Evolutionary conservation across 116 monocot genomes (phyloP).

Genomic region (Zostera marina): DNA sequence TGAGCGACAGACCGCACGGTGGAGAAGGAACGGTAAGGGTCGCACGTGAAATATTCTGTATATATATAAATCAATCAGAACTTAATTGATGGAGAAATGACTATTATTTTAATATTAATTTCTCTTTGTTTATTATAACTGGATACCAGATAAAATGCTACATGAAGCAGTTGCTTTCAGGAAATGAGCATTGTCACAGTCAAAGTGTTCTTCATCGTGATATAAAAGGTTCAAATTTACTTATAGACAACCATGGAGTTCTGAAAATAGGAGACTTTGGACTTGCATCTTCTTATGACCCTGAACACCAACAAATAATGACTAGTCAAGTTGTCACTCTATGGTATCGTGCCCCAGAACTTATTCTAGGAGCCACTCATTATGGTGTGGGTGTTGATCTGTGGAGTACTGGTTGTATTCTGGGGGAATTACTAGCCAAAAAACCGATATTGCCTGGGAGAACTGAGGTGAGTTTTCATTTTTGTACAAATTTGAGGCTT

Average conservation of each 20-base stretch:
- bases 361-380: constrained; percentile 47
- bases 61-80: too few relatives aligned
- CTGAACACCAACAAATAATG: constrained; percentile 32
- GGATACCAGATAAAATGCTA: constrained; percentile 39
- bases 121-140: neutral
- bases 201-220: constrained; percentile 60
- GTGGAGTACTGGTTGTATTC: constrained; percentile 84
- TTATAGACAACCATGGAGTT: constrained; percentile 50
- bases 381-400: constrained; percentile 65
- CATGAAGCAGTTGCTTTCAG: constrained; percentile 55
- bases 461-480: constrained; percentile 35
- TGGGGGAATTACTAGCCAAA: constrained; percentile 53
- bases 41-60: too few relatives aligned
- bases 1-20: too few relatives aligned
- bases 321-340: constrained; percentile 62
- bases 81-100: too few relatives aligned
- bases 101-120: neutral
- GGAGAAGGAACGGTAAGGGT: too few relatives aligned
- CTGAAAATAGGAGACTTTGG: constrained; percentile 81
- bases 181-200: constrained; percentile 56
- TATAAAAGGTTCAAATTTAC: constrained; percentile 66
- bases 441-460: constrained; percentile 66
- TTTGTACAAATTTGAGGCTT: neutral
- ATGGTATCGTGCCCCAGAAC: constrained; percentile 76
- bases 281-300: constrained; percentile 39